Evolutionary conservation across 345 rosid genomes (phyloP), one percentile per base, ranked within the genome.

Genomic region (Dimocarpus longan): DNA sequence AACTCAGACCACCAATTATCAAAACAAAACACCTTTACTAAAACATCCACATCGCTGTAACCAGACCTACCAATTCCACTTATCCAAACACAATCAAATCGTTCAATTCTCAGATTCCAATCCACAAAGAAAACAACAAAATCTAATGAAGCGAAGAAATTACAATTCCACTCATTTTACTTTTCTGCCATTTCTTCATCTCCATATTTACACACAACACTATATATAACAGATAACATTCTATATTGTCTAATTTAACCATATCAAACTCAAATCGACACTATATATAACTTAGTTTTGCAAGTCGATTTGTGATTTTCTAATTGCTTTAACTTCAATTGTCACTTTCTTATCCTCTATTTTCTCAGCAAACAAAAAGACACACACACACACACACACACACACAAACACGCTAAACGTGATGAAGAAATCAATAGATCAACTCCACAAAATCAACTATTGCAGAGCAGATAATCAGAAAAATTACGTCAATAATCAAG

Each of bases 291-390:
- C 65, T 7, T 60, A 60, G 26, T 59, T 59, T 59, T 9, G 21
- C 60, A 15, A 0, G 46, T 22, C 44, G 40, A 43, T 44, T 69
- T 21, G 26, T 59, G 24, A 1, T 59, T 59, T 57, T 18, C 63
- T 18, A 5, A 24, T 57, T 21, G 8, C 9, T 21, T 10, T 15
- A 28, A 8, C 63, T 48, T 39, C 7, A 5, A 42, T 2, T 28
- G 11, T n/a, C 21, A 50, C 44, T 48, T 78, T 16, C 2, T n/a
- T 37, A 65, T 71, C 59, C 78, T 26, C 42, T 21, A 10, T 73
- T 82, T 60, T 74, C 72, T 74, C 66, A 21, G 72, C 75, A 73
- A 57, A 70, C 78, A 82, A 82, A 73, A 50, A 73, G 56, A 68
- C 57, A 37, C 50, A 73, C 60, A 73, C 65, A 68, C 57, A 37